Base-by-base conservation (phyloP, 306 rosid genomes). In the Trichosanthes truncata region DNA sequence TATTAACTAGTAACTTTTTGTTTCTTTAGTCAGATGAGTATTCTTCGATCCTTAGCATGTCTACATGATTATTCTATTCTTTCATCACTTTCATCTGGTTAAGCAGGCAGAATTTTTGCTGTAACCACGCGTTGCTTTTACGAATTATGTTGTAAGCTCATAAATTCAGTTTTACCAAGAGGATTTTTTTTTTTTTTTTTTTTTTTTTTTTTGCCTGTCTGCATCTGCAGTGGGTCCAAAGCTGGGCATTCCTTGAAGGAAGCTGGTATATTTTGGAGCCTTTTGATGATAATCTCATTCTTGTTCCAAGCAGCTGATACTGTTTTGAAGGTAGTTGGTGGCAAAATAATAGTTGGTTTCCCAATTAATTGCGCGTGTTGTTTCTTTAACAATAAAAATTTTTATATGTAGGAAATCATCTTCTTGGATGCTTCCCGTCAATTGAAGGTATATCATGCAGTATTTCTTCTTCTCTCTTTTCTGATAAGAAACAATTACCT, bases 221-320 rank as follows among this genome's bases (percentile, higher is more conserved):
- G 25, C 60, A 72, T 78, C 78, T 85, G 66, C 84, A 91, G 98
- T 85, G 98, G 97, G 80, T 86, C 97, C 77, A 80, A 86, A 86
- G 97, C 91, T 77, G 97, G 96, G 55, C 75, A 87, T 84, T 90
- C 93, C 81, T 86, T 93, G 61, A 87, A 84, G 84, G 96, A 93
- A 65, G 97, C 93, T 59, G 93, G 97, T 77, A 81, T 87, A 38
- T 93, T 93, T 81, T 93, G 98, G 98, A 91, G 91, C 81, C 83
- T 89, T 88, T 71, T 93, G 88, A 93, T 93, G 98, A 90, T 89
- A 74, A 66, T 91, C 84, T 93, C 98, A 61, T 93, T 91, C 85
- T 88, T 90, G 56, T 87, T 93, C 81, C 98, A 91, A 89, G 98
- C 98, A 20, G 97, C 97, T 31, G 93, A 86, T 82, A 89, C 97